phyloP scores from a whole-genome alignment of 352 stramenopile species.

The Pythium insidiosum region DNA sequence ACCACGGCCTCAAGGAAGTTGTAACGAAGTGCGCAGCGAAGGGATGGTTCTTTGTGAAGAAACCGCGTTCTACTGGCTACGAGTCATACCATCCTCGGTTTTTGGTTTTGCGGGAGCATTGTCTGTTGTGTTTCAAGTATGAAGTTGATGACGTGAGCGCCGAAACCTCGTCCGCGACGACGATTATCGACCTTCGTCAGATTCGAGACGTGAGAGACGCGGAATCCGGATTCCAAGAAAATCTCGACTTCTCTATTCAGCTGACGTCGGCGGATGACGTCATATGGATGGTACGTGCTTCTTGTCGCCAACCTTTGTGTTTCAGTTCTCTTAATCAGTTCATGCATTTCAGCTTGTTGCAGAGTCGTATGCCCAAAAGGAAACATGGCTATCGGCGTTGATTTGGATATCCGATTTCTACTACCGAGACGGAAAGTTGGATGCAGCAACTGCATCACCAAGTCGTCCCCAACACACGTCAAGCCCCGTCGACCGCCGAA shows the following conservation, averaged over 20 bases:
- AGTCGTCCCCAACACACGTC: constrained; percentile 22
- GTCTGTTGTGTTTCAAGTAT: constrained; percentile 83
- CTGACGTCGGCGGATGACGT: constrained; percentile 64
- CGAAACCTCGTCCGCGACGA: constrained; percentile 44
- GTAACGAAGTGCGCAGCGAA: constrained; percentile 49
- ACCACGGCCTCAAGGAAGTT: constrained; percentile 73
- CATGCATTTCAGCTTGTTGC: constrained; percentile 46
- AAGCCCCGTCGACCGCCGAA: constrained; percentile 21
- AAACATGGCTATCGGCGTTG: constrained; percentile 78
- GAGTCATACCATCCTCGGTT: constrained; percentile 80
- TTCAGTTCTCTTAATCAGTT: not conserved
- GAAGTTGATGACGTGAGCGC: constrained; percentile 63
- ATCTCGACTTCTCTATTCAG: constrained; percentile 82
- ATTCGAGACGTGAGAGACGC: constrained; percentile 81
- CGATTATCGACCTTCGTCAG: constrained; percentile 55
- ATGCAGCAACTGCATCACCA: constrained; percentile 3
- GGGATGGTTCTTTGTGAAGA: constrained; percentile 84
- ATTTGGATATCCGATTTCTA: constrained; percentile 86
- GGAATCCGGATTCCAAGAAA: constrained; percentile 72
- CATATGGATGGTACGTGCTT: constrained; percentile 62
- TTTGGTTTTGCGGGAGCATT: constrained; percentile 70
- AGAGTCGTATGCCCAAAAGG: constrained; percentile 73
- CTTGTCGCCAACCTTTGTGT: not conserved
- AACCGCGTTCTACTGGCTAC: constrained; percentile 47
- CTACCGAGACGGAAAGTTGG: constrained; percentile 45